Conservation (phyloP, 2,329 filamentous ascomycete species). For the Sporothrix pallida region DNA sequence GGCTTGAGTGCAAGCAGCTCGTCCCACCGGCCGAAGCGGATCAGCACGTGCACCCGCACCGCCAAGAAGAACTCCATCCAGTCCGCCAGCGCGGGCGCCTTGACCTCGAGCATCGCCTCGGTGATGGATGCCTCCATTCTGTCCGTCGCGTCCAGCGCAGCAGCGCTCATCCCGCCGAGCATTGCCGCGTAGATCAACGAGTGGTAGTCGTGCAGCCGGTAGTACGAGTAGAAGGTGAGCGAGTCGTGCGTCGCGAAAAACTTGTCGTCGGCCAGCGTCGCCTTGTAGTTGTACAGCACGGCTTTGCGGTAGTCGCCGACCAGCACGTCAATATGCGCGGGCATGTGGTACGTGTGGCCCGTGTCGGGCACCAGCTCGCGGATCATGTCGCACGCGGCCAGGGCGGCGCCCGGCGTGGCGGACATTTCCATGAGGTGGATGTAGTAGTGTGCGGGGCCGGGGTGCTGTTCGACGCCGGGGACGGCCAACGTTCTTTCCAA, state of each 20-base stretch:
- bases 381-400: constrained; percentile 31
- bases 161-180: constrained; percentile 51
- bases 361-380: constrained; percentile 35
- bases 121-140: constrained; percentile 31
- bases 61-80: constrained; percentile 61
- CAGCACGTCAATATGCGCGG: constrained; percentile 35
- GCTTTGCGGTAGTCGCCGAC: constrained; percentile 36
- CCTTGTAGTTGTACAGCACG: constrained; percentile 35
- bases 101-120: constrained; percentile 26
- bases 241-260: constrained; percentile 61
- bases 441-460: constrained; percentile 68
- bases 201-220: constrained; percentile 52
- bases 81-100: constrained; percentile 58
- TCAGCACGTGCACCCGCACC: constrained; percentile 59
- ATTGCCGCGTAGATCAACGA: constrained; percentile 48
- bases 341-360: constrained; percentile 35
- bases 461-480: constrained; percentile 60
- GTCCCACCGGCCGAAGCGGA: constrained; percentile 63
- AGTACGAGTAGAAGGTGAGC: constrained; percentile 56
- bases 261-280: constrained; percentile 43
- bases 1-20: constrained; percentile 55
- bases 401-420: constrained; percentile 29
- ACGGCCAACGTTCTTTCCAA: constrained; percentile 62
- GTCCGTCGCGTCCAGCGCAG: constrained; percentile 17
- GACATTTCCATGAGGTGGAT: constrained; percentile 42